Evolutionary conservation across 345 rosid genomes (phyloP).

Genomic region (Eucalyptus lansdowneana): DNA sequence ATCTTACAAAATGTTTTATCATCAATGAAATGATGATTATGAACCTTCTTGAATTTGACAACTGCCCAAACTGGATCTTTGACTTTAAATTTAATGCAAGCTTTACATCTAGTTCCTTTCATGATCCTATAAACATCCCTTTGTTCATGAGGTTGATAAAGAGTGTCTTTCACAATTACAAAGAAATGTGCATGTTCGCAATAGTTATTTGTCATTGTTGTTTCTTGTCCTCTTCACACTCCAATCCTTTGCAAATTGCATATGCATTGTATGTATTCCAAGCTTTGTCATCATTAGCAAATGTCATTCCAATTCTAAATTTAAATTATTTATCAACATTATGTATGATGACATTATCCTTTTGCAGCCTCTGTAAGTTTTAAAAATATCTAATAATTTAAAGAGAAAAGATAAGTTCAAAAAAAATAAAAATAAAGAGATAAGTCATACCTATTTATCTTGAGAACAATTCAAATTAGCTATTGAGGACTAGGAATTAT

Average conservation of each 20-base stretch:
- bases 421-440: neutral
- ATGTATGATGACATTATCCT: neutral
- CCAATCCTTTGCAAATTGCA: neutral
- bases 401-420: neutral
- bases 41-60: neutral
- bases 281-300: neutral
- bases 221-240: neutral
- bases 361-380: rapidly evolving
- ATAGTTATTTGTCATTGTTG: neutral
- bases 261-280: neutral
- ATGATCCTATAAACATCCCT: neutral
- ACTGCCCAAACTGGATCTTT: neutral
- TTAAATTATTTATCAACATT: neutral
- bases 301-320: neutral
- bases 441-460: neutral
- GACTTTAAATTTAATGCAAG: neutral
- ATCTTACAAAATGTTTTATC: neutral
- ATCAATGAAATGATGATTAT: neutral
- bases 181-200: neutral
- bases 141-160: neutral
- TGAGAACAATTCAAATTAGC: neutral
- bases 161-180: neutral
- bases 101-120: neutral
- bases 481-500: neutral
- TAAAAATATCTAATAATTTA: neutral